phyloP scores from a whole-genome alignment of 1,139 yeast genomes.

The Scheffersomyces cryptocercus region DNA sequence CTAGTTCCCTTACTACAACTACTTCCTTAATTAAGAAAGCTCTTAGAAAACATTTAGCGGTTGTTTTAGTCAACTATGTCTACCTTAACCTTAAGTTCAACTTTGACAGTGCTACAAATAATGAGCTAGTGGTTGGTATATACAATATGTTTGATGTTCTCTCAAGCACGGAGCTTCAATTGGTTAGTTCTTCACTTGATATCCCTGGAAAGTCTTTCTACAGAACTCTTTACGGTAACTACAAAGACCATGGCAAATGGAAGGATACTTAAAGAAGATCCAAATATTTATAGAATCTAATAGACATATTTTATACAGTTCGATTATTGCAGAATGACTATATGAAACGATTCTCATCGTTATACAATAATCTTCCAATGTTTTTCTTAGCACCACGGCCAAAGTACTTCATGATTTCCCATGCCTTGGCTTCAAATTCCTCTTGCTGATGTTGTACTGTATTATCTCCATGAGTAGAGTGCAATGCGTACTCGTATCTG shows the following conservation, averaged over 20 bases:
- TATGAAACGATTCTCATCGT: constrained; percentile 27
- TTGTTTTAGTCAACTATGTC: constrained; percentile 59
- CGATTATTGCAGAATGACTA: constrained; percentile 3
- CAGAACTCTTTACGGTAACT: constrained; percentile 68
- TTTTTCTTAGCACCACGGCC: constrained; percentile 21
- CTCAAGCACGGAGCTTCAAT: constrained; percentile 63
- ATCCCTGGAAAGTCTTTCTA: constrained; percentile 67
- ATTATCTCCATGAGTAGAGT: constrained; percentile 19
- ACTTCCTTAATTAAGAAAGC: constrained; percentile 56
- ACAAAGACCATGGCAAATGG: constrained; percentile 84
- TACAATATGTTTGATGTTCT: constrained; percentile 68
- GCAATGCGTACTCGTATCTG: constrained; percentile 48
- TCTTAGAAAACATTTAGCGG: constrained; percentile 63
- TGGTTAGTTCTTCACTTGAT: constrained; percentile 72
- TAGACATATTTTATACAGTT: background rate
- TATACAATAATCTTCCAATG: constrained; percentile 32
- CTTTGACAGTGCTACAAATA: constrained; percentile 49
- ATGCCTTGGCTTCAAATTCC: constrained; percentile 34
- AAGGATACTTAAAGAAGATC: constrained; percentile 38
- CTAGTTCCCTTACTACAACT: constrained; percentile 51
- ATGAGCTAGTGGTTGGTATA: constrained; percentile 56
- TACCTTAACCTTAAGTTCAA: constrained; percentile 51
- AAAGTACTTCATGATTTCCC: constrained; percentile 35
- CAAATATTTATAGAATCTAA: background rate
- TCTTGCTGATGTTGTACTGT: constrained; percentile 15